Conservation (phyloP, 2,329 filamentous ascomycete species). For the Stenocarpella maydis region DNA sequence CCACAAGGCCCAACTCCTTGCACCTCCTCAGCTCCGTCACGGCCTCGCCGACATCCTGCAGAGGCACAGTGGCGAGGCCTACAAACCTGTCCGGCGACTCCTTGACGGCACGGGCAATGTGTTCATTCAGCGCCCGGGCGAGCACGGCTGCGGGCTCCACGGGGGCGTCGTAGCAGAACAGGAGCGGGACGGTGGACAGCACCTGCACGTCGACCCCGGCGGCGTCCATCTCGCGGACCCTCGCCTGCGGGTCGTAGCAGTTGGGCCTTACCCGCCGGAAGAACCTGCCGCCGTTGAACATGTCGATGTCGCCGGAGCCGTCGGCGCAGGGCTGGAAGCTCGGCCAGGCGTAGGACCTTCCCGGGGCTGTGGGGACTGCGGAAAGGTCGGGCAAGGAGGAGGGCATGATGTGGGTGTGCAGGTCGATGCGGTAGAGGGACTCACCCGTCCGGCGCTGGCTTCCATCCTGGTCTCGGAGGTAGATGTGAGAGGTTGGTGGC, state of each 20-base stretch:
- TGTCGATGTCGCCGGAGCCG: constrained; percentile 43
- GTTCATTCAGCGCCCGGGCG: constrained; percentile 45
- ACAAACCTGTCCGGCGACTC: constrained; percentile 43
- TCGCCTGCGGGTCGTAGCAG: constrained; percentile 43
- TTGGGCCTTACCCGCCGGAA: constrained; percentile 47
- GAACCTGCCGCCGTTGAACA: constrained; percentile 46
- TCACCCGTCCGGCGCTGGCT: constrained; percentile 27
- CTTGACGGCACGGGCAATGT: constrained; percentile 42
- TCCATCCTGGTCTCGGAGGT: constrained; percentile 15
- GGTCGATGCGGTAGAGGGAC: constrained; percentile 47
- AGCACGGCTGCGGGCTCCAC: constrained; percentile 41
- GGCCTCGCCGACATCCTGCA: constrained; percentile 43
- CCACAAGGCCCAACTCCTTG: constrained; percentile 40
- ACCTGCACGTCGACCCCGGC: constrained; percentile 47
- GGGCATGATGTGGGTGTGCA: constrained; percentile 50
- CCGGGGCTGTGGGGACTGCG: constrained; percentile 53
- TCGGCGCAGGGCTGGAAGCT: constrained; percentile 40
- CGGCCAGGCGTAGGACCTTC: constrained; percentile 48
- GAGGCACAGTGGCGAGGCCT: constrained; percentile 45
- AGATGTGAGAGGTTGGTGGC: constrained; percentile 28
- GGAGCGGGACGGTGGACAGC: constrained; percentile 47
- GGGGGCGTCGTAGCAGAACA: constrained; percentile 49
- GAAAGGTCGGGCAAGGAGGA: constrained; percentile 49
- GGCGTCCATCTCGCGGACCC: constrained; percentile 46
- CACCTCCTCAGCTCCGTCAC: constrained; percentile 43